These are phyloP conservation scores for Effrenium voratum DNA, from an alignment of 73 alveolate genomes.

Conservation along the genomic window DNA sequence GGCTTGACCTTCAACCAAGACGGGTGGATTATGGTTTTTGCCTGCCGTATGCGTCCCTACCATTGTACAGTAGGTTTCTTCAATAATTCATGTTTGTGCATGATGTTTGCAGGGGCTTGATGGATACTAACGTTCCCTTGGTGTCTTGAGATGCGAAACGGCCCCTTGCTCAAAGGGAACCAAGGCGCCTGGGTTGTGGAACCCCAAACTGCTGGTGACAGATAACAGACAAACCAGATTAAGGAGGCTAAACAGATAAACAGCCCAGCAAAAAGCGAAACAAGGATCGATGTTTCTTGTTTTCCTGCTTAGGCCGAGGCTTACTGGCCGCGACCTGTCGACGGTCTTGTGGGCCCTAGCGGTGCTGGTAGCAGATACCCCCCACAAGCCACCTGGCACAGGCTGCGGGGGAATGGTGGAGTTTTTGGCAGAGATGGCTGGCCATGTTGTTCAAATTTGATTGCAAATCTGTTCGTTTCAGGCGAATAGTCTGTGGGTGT, in stretches of 20 bases:
- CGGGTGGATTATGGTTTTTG: not conserved
- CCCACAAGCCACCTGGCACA: not conserved
- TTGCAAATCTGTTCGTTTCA: too few relatives aligned
- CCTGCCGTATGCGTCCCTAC: not conserved
- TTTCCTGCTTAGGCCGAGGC: not conserved
- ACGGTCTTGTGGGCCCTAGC: constrained; percentile 63
- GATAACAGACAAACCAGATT: not conserved
- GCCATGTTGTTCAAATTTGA: too few relatives aligned
- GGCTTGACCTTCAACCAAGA: not conserved
- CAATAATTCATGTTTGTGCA: not conserved
- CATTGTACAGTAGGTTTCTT: not conserved
- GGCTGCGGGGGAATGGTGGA: too few relatives aligned
- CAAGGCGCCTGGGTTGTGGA: not conserved
- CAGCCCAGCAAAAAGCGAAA: too few relatives aligned
- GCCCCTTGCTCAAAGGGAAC: too few relatives aligned
- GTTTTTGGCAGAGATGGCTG: too few relatives aligned
- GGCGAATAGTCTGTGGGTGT: too few relatives aligned
- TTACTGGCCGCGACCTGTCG: constrained; percentile 34
- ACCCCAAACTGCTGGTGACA: not conserved
- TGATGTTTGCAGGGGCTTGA: not conserved
- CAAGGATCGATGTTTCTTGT: not conserved
- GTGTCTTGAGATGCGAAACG: not conserved
- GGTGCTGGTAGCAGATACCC: constrained; percentile 74
- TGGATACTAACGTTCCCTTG: not conserved
- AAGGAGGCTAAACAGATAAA: not conserved